Base-by-base conservation (phyloP, 192 early-diverging fungal genomes). In the Dissophora globulifera region DNA sequence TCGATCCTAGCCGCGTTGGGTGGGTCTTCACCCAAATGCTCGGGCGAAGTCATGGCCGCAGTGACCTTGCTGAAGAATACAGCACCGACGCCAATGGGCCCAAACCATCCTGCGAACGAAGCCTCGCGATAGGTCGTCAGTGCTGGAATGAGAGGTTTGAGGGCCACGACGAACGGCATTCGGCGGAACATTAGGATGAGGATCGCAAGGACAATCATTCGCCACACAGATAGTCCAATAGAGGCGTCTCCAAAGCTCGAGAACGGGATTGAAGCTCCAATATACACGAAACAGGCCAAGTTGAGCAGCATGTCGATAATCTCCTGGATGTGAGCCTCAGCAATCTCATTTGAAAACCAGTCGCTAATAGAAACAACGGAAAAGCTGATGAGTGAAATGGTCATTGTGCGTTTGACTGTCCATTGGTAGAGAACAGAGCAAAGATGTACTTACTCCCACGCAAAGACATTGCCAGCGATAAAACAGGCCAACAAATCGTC, bases 91-190 rank as follows among this genome's bases (percentile, higher is more conserved):
- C 91, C 93, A 49, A 97, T 92, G 6, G 95, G 95, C 0, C 95
- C 96, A 65, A 97, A 97, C 93, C 93, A 97, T 11, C 94, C 94
- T 11, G 88, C 89, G 71, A 95, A 95, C 4, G 91, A 80, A 0
- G 92, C 93, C 52, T 95, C 93, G 22, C 87, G 86, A 69, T 85
- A 88, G 1, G 82, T 91, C 20, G 82, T 84, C 32, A 94, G 63
- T 8, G 90, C 90, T 3, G 93, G 90, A 19, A 94, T 88, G 6
- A 89, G 59, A 9, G 69, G 82, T 41, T 92, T 88, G 4, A 89
- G 67, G 0, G 82, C 58, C 46, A 93, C n/a, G 7, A 95, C 67
- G 15, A 85, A 78, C 0, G 95, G 95, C 5, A 96, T 64, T 29
- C 95, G 86, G 10, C 93, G 85, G 23, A 95, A 72, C 22, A 90